Percentiles rank a stretch among this genome's conserved stretches.
phyloP scores from a whole-genome alignment of 2,329 filamentous ascomycete species.

The Fusarium miscanthi region DNA sequence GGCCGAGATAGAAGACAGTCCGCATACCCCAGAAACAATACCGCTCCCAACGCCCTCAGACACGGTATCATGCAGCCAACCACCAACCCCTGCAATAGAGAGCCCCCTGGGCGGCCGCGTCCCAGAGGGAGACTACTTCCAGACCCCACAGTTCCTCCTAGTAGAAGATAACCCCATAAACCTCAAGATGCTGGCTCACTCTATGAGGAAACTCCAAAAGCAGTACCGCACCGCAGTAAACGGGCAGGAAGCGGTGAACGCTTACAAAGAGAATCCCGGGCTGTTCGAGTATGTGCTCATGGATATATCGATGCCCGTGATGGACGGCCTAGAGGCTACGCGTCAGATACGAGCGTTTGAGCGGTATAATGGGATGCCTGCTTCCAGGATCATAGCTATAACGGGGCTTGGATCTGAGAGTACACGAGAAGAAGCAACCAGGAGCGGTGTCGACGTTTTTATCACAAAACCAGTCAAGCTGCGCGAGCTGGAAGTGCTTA shows the following conservation, averaged over 20 bases:
- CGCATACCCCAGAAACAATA: not conserved
- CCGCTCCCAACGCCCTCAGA: not conserved
- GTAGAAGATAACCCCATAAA: constrained; percentile 57
- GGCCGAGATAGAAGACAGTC: not conserved
- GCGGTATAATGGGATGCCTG: not conserved
- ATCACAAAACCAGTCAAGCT: constrained; percentile 3
- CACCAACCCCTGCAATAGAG: not conserved
- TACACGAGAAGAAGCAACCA: not conserved
- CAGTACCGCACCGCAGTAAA: constrained; percentile 46
- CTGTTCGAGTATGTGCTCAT: not conserved
- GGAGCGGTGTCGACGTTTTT: constrained; percentile 8
- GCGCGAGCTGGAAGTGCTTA: not conserved
- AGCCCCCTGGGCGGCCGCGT: not conserved
- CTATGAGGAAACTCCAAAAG: constrained; percentile 48
- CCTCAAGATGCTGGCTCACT: constrained; percentile 47
- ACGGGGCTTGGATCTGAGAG: constrained; percentile 6
- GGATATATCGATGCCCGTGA: constrained; percentile 8
- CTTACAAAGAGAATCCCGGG: constrained; percentile 23
- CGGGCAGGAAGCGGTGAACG: constrained; percentile 48
- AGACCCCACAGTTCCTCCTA: constrained; percentile 43
- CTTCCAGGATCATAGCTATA: not conserved
- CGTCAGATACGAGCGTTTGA: constrained; percentile 11
- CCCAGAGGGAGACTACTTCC: not conserved
- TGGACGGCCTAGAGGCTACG: constrained; percentile 8
- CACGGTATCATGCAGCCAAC: not conserved